These are phyloP conservation scores for Petunia secreta DNA, from an alignment of 257 asterid species.

Conservation along the genomic window DNA sequence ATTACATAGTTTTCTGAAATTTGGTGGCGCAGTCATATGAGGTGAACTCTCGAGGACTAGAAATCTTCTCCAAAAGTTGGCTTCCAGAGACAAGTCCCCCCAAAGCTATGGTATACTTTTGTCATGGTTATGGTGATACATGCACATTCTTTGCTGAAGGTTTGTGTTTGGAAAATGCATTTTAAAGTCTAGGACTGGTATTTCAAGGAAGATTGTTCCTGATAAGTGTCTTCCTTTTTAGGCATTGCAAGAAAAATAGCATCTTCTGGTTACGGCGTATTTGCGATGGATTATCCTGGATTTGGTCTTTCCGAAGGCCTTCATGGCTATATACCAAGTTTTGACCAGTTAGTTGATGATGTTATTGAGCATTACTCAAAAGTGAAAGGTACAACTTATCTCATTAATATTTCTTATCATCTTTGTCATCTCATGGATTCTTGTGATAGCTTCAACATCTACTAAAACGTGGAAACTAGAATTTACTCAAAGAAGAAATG, in stretches of 20 bases:
- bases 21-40: constrained; percentile 41
- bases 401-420: not conserved
- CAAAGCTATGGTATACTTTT: constrained; percentile 53
- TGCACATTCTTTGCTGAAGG: constrained; percentile 52
- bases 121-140: constrained; percentile 72
- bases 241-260: constrained; percentile 48
- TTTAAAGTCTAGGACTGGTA: constrained; percentile 28
- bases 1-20: not conserved
- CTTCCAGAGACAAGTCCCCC: constrained; percentile 40
- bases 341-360: constrained; percentile 65
- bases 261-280: constrained; percentile 33
- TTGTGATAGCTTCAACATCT: not conserved
- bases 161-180: constrained; percentile 34
- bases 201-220: constrained; percentile 21
- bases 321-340: constrained; percentile 52
- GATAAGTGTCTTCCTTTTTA: constrained; percentile 48
- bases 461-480: no score
- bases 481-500: no score
- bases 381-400: constrained; percentile 44
- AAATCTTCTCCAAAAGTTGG: constrained; percentile 53
- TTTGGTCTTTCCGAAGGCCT: constrained; percentile 74
- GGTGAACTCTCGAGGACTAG: constrained; percentile 43
- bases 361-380: constrained; percentile 54
- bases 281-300: constrained; percentile 50
- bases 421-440: not conserved